A percentile compares a stretch with the other conserved stretches of the same genome.
These are phyloP conservation scores for Cystoisospora suis DNA, from an alignment of 169 alveolate species.

Conservation along the genomic window DNA sequence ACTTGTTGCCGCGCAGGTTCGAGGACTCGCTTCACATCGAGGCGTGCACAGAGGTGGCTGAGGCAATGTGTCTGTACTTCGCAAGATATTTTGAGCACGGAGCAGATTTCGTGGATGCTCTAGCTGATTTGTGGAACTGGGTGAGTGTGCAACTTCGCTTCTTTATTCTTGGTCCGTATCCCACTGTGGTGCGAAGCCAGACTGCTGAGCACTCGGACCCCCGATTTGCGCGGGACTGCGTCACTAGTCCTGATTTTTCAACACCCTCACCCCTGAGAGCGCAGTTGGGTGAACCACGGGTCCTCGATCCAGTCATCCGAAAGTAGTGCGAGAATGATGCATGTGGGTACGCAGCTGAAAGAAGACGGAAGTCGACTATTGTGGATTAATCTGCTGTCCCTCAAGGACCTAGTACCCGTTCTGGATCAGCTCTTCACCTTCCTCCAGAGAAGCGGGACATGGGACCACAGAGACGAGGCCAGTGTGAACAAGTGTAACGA, in stretches of 20 bases:
- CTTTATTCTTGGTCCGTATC: too few relatives aligned
- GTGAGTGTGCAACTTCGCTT: slow-evolving; percentile 6
- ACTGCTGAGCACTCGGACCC: too few relatives aligned
- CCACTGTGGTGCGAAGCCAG: too few relatives aligned
- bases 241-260: too few relatives aligned
- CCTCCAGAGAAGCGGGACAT: slow-evolving; percentile 34
- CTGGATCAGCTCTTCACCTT: slow-evolving; percentile 30
- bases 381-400: slow-evolving; percentile 52
- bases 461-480: slow-evolving; percentile 14
- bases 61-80: slow-evolving; percentile 57
- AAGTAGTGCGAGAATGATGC: too few relatives aligned
- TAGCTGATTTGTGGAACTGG: slow-evolving; percentile 61
- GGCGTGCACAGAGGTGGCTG: slow-evolving; percentile 58
- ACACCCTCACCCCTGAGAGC: too few relatives aligned
- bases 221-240: too few relatives aligned
- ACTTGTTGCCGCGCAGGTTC: slow-evolving; percentile 1
- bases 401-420: slow-evolving; percentile 32
- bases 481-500: slow-evolving; percentile 17
- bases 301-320: too few relatives aligned
- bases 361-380: slow-evolving; percentile 38
- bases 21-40: slow-evolving; percentile 50
- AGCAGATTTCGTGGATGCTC: slow-evolving; percentile 43
- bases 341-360: slow-evolving; percentile 32
- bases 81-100: slow-evolving; percentile 57
- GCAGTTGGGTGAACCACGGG: too few relatives aligned